phyloP scores from a whole-genome alignment of 2,329 filamentous ascomycete species.

The Xylariaceae sp. region DNA sequence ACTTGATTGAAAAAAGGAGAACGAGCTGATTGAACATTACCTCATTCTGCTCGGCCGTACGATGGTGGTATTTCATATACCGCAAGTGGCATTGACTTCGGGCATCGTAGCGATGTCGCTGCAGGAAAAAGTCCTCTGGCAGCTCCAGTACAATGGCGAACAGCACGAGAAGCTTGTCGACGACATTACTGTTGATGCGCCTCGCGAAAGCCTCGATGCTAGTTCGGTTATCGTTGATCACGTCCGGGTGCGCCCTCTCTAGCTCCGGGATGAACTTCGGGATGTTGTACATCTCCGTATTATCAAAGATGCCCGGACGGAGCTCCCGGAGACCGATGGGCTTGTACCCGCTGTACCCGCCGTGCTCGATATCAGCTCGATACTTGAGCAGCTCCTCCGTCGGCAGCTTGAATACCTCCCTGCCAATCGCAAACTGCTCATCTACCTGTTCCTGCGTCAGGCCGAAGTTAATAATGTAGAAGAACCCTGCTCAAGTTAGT shows the following conservation, averaged over 20 bases:
- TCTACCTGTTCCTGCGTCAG: conserved; percentile 56
- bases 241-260: conserved; percentile 30
- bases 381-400: conserved; percentile 55
- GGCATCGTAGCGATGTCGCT: conserved; percentile 48
- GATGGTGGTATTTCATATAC: conserved; percentile 53
- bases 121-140: conserved; percentile 49
- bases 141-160: conserved; percentile 50
- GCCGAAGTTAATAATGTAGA: conserved; percentile 59
- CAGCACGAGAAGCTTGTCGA: conserved; percentile 32
- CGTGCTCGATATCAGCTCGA: conserved; percentile 43
- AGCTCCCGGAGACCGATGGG: conserved; percentile 38
- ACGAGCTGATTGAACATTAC: neutral
- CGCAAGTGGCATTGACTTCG: conserved; percentile 52
- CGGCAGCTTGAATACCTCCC: conserved; percentile 51
- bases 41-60: conserved; percentile 40
- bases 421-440: conserved; percentile 55
- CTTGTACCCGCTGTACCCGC: conserved; percentile 53
- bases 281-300: conserved; percentile 38
- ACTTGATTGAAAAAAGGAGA: neutral
- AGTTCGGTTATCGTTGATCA: conserved; percentile 29
- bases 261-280: conserved; percentile 36
- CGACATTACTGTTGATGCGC: conserved; percentile 33
- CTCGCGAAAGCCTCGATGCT: conserved; percentile 34
- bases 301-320: conserved; percentile 33
- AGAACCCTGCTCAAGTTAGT: conserved; percentile 42